These are phyloP conservation scores for Kurtzmaniella quercitrusa DNA, from an alignment of 1,139 yeast species.

Conservation along the genomic window DNA sequence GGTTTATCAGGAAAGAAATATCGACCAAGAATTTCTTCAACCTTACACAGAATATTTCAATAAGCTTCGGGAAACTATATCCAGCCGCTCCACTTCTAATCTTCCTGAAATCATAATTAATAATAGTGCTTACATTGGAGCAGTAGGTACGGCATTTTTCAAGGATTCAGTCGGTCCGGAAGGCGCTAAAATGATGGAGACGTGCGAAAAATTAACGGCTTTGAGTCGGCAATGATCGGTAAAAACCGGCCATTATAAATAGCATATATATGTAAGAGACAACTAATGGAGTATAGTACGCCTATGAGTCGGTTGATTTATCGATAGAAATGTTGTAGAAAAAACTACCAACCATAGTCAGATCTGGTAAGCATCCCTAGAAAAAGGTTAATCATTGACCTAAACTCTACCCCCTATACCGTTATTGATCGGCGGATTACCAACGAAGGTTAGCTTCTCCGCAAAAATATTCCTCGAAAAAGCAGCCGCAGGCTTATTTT, in stretches of 20 bases:
- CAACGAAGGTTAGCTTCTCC: too few relatives aligned
- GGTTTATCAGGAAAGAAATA: conserved; percentile 9
- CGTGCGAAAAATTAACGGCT: conserved; percentile 1
- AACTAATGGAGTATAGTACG: too few relatives aligned
- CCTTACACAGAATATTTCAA: conserved; percentile 16
- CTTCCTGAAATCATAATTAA: not conserved
- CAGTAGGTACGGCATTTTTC: conserved; percentile 2
- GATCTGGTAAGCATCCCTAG: too few relatives aligned
- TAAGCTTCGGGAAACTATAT: conserved; percentile 3
- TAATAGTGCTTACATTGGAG: conserved; percentile 1
- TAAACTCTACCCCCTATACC: too few relatives aligned
- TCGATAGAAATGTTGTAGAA: too few relatives aligned
- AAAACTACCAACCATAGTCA: too few relatives aligned
- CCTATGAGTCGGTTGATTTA: too few relatives aligned
- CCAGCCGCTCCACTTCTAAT: not conserved
- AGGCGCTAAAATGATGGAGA: not conserved
- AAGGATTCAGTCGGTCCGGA: not conserved
- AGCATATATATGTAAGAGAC: too few relatives aligned
- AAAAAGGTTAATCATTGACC: too few relatives aligned
- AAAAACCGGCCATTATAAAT: not conserved
- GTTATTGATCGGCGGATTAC: too few relatives aligned
- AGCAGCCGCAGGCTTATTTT: conserved; percentile 1
- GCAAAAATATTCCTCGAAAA: not conserved
- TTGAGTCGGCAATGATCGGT: not conserved
- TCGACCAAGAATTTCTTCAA: conserved; percentile 13